Conservation (phyloP, 495 filamentous ascomycete species). For the Penicillium paradoxum region DNA sequence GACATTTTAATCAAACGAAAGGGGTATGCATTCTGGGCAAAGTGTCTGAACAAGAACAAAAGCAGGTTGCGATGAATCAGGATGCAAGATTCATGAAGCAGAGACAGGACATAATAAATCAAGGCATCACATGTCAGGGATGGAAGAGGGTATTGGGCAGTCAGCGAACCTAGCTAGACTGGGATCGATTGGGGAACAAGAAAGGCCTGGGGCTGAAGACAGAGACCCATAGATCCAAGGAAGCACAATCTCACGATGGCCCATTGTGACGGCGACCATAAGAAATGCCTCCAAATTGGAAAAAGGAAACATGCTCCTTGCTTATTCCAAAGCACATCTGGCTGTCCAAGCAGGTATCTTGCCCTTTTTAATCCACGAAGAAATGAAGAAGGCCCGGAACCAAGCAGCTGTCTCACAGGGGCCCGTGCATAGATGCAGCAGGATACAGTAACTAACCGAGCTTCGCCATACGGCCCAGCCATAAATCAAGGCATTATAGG, state of each 20-base stretch:
- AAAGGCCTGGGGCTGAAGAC: not conserved
- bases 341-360: slow-evolving; percentile 4
- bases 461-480: not conserved
- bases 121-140: slow-evolving; percentile 7
- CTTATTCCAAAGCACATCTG: not conserved
- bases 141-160: not conserved
- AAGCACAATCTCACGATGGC: not conserved
- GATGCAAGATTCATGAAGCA: not conserved
- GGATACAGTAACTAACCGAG: slow-evolving; percentile 4
- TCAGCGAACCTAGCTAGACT: slow-evolving; percentile 1
- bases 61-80: not conserved
- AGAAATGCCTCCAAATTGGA: not conserved
- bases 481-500: not conserved
- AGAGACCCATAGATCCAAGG: not conserved
- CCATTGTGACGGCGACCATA: not conserved
- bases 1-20: slow-evolving; percentile 1
- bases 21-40: slow-evolving; percentile 12
- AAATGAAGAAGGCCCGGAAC: slow-evolving; percentile 7
- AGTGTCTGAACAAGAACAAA: not conserved
- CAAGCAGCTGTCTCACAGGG: slow-evolving; percentile 22
- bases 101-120: not conserved
- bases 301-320: not conserved
- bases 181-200: not conserved
- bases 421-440: slow-evolving; percentile 10
- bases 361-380: slow-evolving; percentile 5